phyloP scores from a whole-genome alignment of 805 yeast genomes.

The Hanseniaspora vineae region DNA sequence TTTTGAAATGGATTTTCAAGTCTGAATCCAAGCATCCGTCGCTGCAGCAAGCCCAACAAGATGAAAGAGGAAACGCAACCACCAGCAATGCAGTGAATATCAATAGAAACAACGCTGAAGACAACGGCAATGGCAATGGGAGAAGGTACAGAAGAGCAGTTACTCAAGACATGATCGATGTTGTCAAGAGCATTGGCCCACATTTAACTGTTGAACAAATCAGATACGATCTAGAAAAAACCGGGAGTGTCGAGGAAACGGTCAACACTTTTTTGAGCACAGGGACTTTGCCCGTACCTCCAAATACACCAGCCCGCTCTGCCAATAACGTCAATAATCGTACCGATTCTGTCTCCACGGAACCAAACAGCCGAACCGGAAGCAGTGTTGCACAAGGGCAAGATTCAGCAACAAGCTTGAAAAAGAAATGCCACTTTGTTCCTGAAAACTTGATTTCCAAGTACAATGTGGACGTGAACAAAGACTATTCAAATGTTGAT shows the following conservation, averaged over 20 bases:
- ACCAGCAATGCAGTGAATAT: slow-evolving; percentile 3
- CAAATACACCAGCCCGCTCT: slow-evolving; percentile 21
- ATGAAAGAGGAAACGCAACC: slow-evolving; percentile 1
- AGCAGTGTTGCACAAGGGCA: not conserved
- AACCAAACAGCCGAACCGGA: not conserved
- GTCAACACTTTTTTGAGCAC: slow-evolving; percentile 56
- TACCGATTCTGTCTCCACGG: not conserved
- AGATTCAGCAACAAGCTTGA: slow-evolving; percentile 6
- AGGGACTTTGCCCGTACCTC: slow-evolving; percentile 48
- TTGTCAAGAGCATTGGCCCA: slow-evolving; percentile 78
- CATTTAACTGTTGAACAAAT: slow-evolving; percentile 50
- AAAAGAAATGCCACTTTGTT: slow-evolving; percentile 19
- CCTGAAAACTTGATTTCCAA: slow-evolving; percentile 20
- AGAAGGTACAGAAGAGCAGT: slow-evolving; percentile 32
- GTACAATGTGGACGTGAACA: slow-evolving; percentile 14
- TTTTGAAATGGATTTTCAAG: slow-evolving; percentile 53
- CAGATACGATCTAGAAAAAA: slow-evolving; percentile 53
- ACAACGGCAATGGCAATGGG: not conserved
- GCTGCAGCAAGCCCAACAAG: slow-evolving; percentile 10
- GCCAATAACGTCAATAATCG: not conserved
- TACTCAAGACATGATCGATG: slow-evolving; percentile 66
- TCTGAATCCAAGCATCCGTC: slow-evolving; percentile 38
- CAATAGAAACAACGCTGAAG: slow-evolving; percentile 3
- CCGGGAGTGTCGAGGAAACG: slow-evolving; percentile 74
- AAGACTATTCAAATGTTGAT: slow-evolving; percentile 10